Evolutionary conservation across 805 yeast genomes (phyloP), one percentile per base, ranked within the genome.

Genomic region (Jamesozyma piceae): DNA sequence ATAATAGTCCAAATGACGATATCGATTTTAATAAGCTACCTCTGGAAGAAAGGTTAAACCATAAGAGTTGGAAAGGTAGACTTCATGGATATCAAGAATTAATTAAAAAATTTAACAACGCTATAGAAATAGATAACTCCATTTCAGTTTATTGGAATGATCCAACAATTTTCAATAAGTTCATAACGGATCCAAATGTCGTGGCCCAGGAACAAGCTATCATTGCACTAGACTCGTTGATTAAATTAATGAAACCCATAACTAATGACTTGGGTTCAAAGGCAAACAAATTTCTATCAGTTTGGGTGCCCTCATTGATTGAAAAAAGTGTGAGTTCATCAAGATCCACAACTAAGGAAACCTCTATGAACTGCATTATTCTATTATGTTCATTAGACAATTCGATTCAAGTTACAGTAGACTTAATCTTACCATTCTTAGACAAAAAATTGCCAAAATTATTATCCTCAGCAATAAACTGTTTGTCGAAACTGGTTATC

Each of bases 191-290:
- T 58, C 60, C 81, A 27, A 92, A 92, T 57, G 96, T 88, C 17
- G 92, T 82, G 15, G 95, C 97, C 0, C 95, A 88, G 49, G 97
- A 92, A 55, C 67, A 81, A 1, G 97, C 86, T 4, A 66, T 87
- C 18, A 58, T 65, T 3, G 72, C 83, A 6, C 59, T 86, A 5
- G 63, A 63, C 13, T 69, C 75, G 4, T 73, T 75, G 26, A 31
- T 37, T 41, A 24, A 35, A 34, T 31, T 37, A 9, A 20, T 45
- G 33, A 41, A 43, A 43, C 42, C 38, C n/a, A 11, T 33, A 14
- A 39, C 37, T 2, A 22, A n/a, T 17, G 30, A 31, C 21, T 2
- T 37, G 4, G 41, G 38, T 14, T n/a, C 13, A 5, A 19, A 15
- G 3, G 24, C 31, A 5, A 21, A n/a, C 3, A 26, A 18, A 13